Evolutionary conservation across 2,329 filamentous ascomycete genomes (phyloP).

Genomic region (Zasmidium citrigriseum): DNA sequence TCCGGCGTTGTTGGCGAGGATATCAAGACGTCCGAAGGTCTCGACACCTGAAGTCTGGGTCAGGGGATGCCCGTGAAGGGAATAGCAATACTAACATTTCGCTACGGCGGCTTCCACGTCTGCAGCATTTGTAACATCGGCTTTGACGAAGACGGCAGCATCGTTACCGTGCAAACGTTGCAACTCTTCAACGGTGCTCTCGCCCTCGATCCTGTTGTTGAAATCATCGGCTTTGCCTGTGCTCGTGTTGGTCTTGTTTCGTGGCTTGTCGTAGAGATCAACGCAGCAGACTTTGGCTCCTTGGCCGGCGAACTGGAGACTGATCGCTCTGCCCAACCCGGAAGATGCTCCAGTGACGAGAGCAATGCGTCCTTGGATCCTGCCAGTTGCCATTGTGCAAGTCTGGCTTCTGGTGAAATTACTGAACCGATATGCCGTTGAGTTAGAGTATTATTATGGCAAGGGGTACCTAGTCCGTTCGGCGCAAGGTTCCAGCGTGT

Average conservation of each 20-base stretch:
- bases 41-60: slow-evolving; percentile 21
- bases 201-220: slow-evolving; percentile 27
- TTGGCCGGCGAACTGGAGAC: slow-evolving; percentile 30
- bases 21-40: slow-evolving; percentile 29
- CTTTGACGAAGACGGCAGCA: slow-evolving; percentile 31
- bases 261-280: slow-evolving; percentile 34
- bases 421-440: no score
- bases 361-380: slow-evolving; percentile 22
- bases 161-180: slow-evolving; percentile 16
- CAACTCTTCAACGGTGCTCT: slow-evolving; percentile 24
- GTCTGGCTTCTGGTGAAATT: no score
- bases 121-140: slow-evolving; percentile 34
- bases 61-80: neutral
- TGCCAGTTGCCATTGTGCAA: slow-evolving; percentile 6
- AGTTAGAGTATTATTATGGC: no score
- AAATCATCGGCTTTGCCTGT: slow-evolving; percentile 36
- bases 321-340: slow-evolving; percentile 35
- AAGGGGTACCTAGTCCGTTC: no score
- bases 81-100: slow-evolving; percentile 11
- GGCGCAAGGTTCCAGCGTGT: no score
- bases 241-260: slow-evolving; percentile 30
- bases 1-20: slow-evolving; percentile 15
- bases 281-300: slow-evolving; percentile 33
- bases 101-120: slow-evolving; percentile 31
- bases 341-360: slow-evolving; percentile 32